Evolutionary conservation across 345 rosid species (phyloP).

Genomic region (Lepidium africanum): DNA sequence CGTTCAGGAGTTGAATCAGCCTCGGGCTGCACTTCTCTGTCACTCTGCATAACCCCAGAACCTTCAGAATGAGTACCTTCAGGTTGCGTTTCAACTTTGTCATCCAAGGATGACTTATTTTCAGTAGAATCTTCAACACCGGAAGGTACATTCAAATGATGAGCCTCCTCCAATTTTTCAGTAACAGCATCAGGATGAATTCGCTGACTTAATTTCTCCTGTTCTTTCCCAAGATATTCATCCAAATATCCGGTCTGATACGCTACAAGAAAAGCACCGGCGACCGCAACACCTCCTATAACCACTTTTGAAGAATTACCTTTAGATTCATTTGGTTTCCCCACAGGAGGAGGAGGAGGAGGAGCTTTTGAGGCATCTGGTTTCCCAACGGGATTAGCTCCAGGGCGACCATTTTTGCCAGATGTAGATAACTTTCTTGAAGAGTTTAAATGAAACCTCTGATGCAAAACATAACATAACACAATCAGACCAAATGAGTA

Average conservation of each 20-base stretch:
- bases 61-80: conserved; percentile 32
- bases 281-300: conserved; percentile 44
- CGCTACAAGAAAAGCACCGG: conserved; percentile 42
- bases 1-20: conserved; percentile 34
- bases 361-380: conserved; percentile 14
- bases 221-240: conserved; percentile 33
- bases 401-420: conserved; percentile 33
- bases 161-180: conserved; percentile 28
- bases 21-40: conserved; percentile 24
- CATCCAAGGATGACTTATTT: conserved; percentile 18
- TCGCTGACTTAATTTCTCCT: conserved; percentile 20
- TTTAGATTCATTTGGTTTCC: conserved; percentile 38
- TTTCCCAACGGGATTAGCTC: conserved; percentile 32
- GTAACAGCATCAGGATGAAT: conserved; percentile 15
- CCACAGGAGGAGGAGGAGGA: conserved; percentile 31
- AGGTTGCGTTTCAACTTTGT: conserved; percentile 29
- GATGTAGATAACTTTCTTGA: conserved; percentile 46
- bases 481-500: not conserved
- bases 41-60: conserved; percentile 20
- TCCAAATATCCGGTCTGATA: conserved; percentile 62
- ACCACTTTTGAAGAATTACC: conserved; percentile 36
- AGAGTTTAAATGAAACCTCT: conserved; percentile 34
- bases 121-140: conserved; percentile 29
- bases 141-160: conserved; percentile 10
- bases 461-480: conserved; percentile 25